Evolutionary conservation across 805 yeast species (phyloP), one percentile per base, ranked within the genome.

Genomic region (Monosporozyma solicola): DNA sequence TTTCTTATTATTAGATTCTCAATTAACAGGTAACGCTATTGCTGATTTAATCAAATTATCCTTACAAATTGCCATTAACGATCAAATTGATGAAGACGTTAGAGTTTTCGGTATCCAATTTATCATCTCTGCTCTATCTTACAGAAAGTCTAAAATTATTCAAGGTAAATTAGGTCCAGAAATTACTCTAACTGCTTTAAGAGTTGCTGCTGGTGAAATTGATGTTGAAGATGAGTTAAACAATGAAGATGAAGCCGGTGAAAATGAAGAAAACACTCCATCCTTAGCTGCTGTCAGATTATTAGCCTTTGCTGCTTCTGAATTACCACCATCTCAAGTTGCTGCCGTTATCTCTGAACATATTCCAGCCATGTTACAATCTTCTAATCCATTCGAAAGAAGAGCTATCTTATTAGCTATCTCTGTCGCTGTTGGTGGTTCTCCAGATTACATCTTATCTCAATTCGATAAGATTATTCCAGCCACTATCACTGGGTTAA

Each of bases 291-390:
- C 95, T 15, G 77, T 90, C 61, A 81, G 96, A 72, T 74, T 92
- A 54, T 69, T 94, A 51, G 86, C 88, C 51, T 80, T 80, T 64
- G 81, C 92, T 59, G 80, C 98, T 16, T 74, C 84, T 47, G 90
- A 85, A 64, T 76, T 94, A 63, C 97, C 99, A 51, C 96, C 98
- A 49, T 80, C 89, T 45, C 99, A 94, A 70, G 95, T 87, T 53
- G 83, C 91, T 59, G 79, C 76, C 57, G 92, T 96, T 46, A 77
- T 92, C 57, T 76, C 89, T 56, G 87, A 82, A 58, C 79, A 78
- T 59, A 69, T 87, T 57, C 77, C 80, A 47, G 66, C 77, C 46
- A 71, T 83, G 75, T 68, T 84, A 56, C 71, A 80, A 49, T 79
- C 91, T 16, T 59, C 80, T n/a, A 82, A 87, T 67, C 77, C 78